Evolutionary conservation across 768 basidiomycete species (phyloP), one percentile per base, ranked within the genome.

Genomic region (Melanogaster broomeanus): DNA sequence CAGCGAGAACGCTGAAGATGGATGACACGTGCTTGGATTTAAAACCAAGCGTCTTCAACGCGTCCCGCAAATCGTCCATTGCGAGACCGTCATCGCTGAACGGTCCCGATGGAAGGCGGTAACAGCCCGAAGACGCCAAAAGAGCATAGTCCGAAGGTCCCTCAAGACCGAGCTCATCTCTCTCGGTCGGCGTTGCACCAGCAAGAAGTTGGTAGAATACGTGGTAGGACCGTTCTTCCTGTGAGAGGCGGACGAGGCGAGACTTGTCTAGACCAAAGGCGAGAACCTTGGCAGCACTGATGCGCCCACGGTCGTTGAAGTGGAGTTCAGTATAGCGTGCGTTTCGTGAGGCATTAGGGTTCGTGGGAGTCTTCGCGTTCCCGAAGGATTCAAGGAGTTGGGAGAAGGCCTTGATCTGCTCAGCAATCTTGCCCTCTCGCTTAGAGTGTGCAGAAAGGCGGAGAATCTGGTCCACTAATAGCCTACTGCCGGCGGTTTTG

Each of bases 151-250:
- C 79, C 1, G 80, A 80, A 0, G 81, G 76, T 15, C 81, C 83
- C 56, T 85, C 83, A 22, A 85, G 65, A 33, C 71, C 69, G 51
- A 80, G 72, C 27, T 59, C 51, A 52, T 85, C 84, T 27, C 83
- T 73, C 57, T 85, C 82, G 30, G 72, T 63, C 21, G 81, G 77
- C 12, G 71, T 75, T 38, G 82, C 81, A 27, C 83, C 83, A 25
- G 84, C 79, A 33, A 85, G 66, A 46, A 85, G 72, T 59, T 85
- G 83, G 65, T 85, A 85, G 66, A 85, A 85, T 34, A 85, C 73
- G 58, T 85, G 84, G 64, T 78, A 85, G 21, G 79, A 75, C n/a
- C 83, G 75, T 57, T 85, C 83, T 48, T 85, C 84, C 30, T 81
- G 77, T 1, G 76, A 65, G 44, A 85, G 73, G 6, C 74, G 74